A percentile compares a stretch with the other conserved stretches of the same genome.
Evolutionary conservation across 176 grass and related monocot genomes (phyloP).

Genomic region (Olyra latifolia): DNA sequence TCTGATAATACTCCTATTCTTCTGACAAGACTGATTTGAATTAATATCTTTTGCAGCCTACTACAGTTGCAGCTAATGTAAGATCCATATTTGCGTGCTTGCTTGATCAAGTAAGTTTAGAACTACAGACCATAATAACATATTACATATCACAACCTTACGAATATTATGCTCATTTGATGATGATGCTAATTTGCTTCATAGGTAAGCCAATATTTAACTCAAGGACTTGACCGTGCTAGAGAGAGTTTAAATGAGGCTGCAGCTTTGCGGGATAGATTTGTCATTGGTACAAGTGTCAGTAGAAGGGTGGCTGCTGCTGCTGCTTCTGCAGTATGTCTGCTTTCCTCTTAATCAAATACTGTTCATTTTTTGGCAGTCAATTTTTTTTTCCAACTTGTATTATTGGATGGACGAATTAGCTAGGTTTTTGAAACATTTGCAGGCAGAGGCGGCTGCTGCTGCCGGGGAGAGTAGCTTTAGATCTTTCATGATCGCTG

Average conservation of each 20-base stretch:
- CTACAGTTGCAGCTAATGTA: constrained; percentile 73
- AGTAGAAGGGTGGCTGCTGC: constrained; percentile 88
- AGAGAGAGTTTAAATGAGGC: constrained; percentile 94
- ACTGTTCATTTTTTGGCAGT: constrained; percentile 9
- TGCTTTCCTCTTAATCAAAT: constrained; percentile 11
- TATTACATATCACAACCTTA: constrained; percentile 4
- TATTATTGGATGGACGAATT: constrained; percentile 30
- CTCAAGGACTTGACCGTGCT: constrained; percentile 86
- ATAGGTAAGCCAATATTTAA: constrained; percentile 95
- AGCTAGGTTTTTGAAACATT: constrained; percentile 38
- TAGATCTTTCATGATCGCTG: constrained; percentile 91
- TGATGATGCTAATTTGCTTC: constrained; percentile 32
- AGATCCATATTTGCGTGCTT: constrained; percentile 89
- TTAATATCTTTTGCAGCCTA: constrained; percentile 60
- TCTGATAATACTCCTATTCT: not conserved
- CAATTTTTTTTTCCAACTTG: not conserved
- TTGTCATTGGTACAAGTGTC: constrained; percentile 87
- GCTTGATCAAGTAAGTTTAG: constrained; percentile 91
- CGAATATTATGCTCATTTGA: constrained; percentile 22
- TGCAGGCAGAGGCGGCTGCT: constrained; percentile 88
- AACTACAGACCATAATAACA: not conserved
- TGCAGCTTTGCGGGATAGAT: constrained; percentile 71
- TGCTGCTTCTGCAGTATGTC: constrained; percentile 84
- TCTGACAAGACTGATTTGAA: constrained; percentile 5
- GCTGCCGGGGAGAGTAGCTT: constrained; percentile 90